Base-by-base conservation (phyloP, 345 rosid species). In the Lepidium aucheri region DNA sequence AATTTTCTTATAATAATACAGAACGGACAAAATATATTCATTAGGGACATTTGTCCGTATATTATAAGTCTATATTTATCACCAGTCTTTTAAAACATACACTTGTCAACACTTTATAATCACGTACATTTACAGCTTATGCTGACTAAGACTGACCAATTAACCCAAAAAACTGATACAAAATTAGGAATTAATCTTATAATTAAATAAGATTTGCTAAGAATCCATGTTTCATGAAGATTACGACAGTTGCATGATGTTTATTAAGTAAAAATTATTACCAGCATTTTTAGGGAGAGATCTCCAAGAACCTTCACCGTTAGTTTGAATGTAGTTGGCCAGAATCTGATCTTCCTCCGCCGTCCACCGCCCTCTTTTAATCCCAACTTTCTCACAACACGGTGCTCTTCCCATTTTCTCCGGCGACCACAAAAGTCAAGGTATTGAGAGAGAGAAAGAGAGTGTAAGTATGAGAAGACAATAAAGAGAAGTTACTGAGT, bases 401-500 rank as follows among this genome's bases (percentile, higher is more conserved):
- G 78, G 78, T 8, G 78, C 74, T 63, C 78, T 74, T 56, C 78
- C 78, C 78, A 74, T 74, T 22, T 87, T 74, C 42, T 40, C 68
- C 90, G 35, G 90, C 92, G 77, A 36, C 41, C 34, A 32, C 43
- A 50, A 40, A 50, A 40, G 67, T 51, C 56, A 53, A 34, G 44
- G 22, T 17, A 42, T 8, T 32, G 18, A 22, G 22, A 24, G 22
- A 24, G 7, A 62, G 41, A 30, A 4, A 14, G 43, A 30, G 58
- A 32, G 70, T 10, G 34, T 9, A 28, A 1, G 16, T 3, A 20
- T 14, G 49, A 20, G 22, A 20, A 20, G 22, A 20, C 22, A 20
- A 56, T 24, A 41, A 3, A 71, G 38, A 30, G 14, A 53, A 26
- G 61, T 59, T 51, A 67, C 56, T 17, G 55, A 17, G 43, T 64